Percentiles rank a stretch among this genome's conserved stretches.
phyloP scores from a whole-genome alignment of 164 flowering plant genomes.

The Magnolia officinalis region DNA sequence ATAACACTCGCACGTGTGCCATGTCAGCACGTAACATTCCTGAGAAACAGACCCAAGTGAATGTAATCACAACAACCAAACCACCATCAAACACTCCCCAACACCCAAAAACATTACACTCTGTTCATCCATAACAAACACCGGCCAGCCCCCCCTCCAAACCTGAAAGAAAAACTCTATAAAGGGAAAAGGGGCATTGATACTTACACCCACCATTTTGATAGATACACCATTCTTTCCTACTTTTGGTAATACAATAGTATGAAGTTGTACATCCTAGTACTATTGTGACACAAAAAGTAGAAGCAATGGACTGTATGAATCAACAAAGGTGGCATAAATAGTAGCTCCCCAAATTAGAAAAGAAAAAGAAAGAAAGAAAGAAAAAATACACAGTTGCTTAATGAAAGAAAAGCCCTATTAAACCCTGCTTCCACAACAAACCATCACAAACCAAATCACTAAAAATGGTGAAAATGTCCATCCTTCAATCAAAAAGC shows the following conservation, averaged over 20 bases:
- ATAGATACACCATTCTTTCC: background rate
- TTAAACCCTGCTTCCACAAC: background rate
- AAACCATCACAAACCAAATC: background rate
- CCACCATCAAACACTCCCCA: background rate
- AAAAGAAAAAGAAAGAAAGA: background rate
- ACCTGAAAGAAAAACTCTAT: background rate
- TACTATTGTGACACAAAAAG: background rate
- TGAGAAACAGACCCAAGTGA: background rate
- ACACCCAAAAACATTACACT: constrained; percentile 1
- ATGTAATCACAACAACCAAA: background rate
- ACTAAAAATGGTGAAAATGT: background rate
- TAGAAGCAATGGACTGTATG: background rate
- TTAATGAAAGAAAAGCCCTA: background rate
- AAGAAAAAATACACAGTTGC: constrained; percentile 1
- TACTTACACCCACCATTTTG: background rate
- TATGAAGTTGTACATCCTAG: background rate
- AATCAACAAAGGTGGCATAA: background rate
- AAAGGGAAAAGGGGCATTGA: background rate
- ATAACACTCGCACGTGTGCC: no score
- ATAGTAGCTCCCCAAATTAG: background rate
- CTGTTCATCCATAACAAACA: background rate
- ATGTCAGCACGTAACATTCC: no score
- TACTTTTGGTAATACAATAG: background rate
- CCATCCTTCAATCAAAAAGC: constrained; percentile 13
- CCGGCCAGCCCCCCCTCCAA: background rate